Percentiles rank a stretch among this genome's conserved stretches.
Conservation (phyloP, 352 stramenopile species). For the Phytopythium boreale region DNA sequence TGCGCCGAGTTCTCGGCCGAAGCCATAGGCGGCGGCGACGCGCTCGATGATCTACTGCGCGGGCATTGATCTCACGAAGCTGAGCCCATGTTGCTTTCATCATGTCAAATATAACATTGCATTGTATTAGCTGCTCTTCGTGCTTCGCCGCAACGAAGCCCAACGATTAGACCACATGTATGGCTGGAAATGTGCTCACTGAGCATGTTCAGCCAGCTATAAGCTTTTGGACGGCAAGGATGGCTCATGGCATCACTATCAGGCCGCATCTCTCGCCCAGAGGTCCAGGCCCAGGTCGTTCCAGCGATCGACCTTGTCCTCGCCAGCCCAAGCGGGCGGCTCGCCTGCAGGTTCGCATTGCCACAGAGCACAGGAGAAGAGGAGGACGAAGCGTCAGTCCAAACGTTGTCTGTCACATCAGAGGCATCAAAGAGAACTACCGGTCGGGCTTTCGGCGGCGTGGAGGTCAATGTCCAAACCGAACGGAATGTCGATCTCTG, state of each 20-base stretch:
- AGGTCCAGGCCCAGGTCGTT: conserved; percentile 75
- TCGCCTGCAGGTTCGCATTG: conserved; percentile 26
- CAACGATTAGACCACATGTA: too few species aligned
- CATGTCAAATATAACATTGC: not conserved
- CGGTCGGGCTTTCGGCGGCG: conserved; percentile 43
- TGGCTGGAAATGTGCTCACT: too few species aligned
- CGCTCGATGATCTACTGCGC: conserved; percentile 53
- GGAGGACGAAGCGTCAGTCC: not conserved
- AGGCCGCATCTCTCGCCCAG: conserved; percentile 45
- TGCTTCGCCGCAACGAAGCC: too few species aligned
- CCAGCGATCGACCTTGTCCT: conserved; percentile 72
- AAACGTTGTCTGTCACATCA: not conserved
- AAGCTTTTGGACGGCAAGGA: not conserved
- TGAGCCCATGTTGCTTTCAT: not conserved
- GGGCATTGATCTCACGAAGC: conserved; percentile 19
- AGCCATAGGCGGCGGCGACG: conserved; percentile 43
- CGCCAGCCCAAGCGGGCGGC: conserved; percentile 37
- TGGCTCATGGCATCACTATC: not conserved
- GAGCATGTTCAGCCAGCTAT: not conserved
- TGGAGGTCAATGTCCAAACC: conserved; percentile 54
- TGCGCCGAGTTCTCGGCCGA: conserved; percentile 30
- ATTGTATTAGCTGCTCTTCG: not conserved
- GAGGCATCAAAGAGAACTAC: conserved; percentile 9
- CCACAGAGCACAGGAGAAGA: not conserved
- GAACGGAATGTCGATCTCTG: conserved; percentile 73